Conservation (phyloP, 495 filamentous ascomycete genomes). For the Tuber melanosporum region DNA sequence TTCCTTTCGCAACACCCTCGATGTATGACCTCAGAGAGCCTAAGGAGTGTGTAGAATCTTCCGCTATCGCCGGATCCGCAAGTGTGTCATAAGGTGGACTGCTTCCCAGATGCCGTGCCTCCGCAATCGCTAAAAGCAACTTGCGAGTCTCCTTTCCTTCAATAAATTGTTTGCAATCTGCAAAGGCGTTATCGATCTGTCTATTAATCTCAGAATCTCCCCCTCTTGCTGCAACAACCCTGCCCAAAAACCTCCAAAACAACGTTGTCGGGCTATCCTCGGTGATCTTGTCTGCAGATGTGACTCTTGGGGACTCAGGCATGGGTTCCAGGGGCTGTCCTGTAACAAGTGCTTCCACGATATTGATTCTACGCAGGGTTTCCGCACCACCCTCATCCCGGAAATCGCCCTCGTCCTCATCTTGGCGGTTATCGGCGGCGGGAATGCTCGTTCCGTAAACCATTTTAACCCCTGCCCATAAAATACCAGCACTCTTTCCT, state of each 20-base stretch:
- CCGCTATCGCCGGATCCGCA: constrained; percentile 22
- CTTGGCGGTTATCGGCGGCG: constrained; percentile 33
- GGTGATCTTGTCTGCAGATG: constrained; percentile 6
- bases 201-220: constrained; percentile 19
- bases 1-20: constrained; percentile 16
- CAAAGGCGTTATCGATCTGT: constrained; percentile 21
- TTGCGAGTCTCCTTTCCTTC: constrained; percentile 30
- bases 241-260: constrained; percentile 33
- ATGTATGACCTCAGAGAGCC: constrained; percentile 23
- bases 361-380: constrained; percentile 33
- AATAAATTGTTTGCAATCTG: constrained; percentile 22
- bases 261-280: constrained; percentile 14
- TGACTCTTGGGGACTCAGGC: constrained; percentile 4
- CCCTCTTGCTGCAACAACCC: constrained; percentile 24
- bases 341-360: constrained; percentile 35
- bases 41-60: constrained; percentile 17
- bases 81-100: constrained; percentile 19
- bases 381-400: constrained; percentile 34
- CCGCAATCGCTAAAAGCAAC: constrained; percentile 33
- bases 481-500: constrained; percentile 31
- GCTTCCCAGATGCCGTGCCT: constrained; percentile 24
- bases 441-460: constrained; percentile 40
- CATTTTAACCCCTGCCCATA: constrained; percentile 40
- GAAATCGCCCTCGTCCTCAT: constrained; percentile 23
- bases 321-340: constrained; percentile 23